phyloP scores from a whole-genome alignment of 2,329 filamentous ascomycete genomes.

The Stenocarpella maydis region DNA sequence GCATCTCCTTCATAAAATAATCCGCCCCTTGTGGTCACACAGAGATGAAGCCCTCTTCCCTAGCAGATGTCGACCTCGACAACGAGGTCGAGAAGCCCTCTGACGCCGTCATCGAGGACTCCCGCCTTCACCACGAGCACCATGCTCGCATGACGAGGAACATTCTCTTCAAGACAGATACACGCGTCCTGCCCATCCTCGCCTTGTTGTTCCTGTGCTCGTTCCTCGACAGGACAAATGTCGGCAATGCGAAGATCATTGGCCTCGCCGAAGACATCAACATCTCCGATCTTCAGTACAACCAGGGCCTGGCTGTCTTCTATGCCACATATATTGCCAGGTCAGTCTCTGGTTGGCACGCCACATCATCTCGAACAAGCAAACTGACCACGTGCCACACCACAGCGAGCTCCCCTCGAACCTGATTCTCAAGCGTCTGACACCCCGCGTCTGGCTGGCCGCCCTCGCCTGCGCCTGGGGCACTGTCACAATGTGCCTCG shows the following conservation, averaged over 20 bases:
- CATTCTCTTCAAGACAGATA: conserved; percentile 44
- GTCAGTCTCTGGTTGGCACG: conserved; percentile 43
- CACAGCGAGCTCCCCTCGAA: conserved; percentile 70
- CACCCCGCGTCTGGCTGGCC: conserved; percentile 68
- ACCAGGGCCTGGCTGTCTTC: conserved; percentile 69
- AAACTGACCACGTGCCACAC: conserved; percentile 8
- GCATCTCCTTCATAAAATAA: background rate
- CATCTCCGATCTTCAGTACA: conserved; percentile 70
- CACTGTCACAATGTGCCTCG: conserved; percentile 63
- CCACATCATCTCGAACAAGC: background rate
- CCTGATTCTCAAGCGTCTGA: conserved; percentile 67
- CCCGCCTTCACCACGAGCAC: conserved; percentile 31
- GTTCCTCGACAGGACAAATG: conserved; percentile 73
- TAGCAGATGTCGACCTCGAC: conserved; percentile 19
- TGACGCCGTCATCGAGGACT: conserved; percentile 37
- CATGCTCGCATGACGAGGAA: conserved; percentile 38
- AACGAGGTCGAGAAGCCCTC: conserved; percentile 36
- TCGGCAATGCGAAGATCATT: conserved; percentile 74
- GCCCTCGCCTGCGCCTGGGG: conserved; percentile 66
- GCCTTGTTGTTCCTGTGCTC: conserved; percentile 72
- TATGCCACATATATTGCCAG: conserved; percentile 71
- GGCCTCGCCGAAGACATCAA: conserved; percentile 65
- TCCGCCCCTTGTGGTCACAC: too few relatives aligned
- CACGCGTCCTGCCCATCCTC: conserved; percentile 69
- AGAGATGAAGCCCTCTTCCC: conserved; percentile 20